A percentile compares a stretch with the other conserved stretches of the same genome.
Conservation (phyloP, 164 flowering plant species). For the Liriodendron chinense region DNA sequence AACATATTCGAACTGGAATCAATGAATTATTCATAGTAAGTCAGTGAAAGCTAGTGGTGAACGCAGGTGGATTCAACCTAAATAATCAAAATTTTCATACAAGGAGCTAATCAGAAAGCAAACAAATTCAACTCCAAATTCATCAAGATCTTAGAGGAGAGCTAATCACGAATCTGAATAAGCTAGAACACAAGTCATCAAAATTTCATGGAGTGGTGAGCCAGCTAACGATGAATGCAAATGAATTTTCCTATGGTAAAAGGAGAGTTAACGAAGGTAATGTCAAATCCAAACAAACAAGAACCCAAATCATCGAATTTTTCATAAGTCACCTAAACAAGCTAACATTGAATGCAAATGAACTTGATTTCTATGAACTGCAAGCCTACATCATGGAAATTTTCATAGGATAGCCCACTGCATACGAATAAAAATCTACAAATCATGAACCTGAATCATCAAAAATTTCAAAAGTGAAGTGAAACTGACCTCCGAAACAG, state of each 20-base stretch:
- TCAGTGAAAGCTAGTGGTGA: neutral
- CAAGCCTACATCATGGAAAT: neutral
- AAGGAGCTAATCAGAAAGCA: neutral
- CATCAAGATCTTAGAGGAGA: neutral
- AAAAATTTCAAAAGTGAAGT: constrained; percentile 1
- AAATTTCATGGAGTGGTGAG: too few relatives aligned
- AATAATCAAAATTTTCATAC: too few relatives aligned
- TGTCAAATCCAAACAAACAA: neutral
- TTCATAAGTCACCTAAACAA: neutral
- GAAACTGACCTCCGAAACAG: constrained; percentile 71
- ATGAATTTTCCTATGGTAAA: neutral
- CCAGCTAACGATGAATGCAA: neutral
- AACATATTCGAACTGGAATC: too few relatives aligned
- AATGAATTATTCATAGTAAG: neutral
- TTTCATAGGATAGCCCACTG: neutral
- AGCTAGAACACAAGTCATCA: too few relatives aligned
- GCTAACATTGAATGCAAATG: neutral
- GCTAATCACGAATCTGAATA: neutral
- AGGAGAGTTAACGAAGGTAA: too few relatives aligned
- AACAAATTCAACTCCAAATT: neutral
- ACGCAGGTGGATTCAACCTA: neutral
- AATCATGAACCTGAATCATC: neutral
- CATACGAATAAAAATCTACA: neutral
- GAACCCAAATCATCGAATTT: neutral
- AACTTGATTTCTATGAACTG: neutral